Evolutionary conservation across 768 basidiomycete species (phyloP), one percentile per base, ranked within the genome.

Genomic region (Leccinum pellstonianum): DNA sequence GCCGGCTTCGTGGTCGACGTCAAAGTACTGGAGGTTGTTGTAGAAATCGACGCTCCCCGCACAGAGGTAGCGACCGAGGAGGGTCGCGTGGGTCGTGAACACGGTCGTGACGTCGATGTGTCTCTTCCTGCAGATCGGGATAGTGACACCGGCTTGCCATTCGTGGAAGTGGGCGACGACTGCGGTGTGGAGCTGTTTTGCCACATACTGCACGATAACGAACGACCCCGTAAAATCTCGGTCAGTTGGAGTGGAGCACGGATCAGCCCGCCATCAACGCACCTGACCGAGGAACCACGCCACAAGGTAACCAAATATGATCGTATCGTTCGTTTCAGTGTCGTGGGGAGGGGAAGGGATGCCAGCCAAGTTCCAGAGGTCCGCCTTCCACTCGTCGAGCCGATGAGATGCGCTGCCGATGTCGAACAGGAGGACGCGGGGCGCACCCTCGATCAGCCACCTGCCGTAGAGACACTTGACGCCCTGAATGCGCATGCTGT

Each of bases 221-320:
- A n/a, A n/a, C 41, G n/a, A 43, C 41, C 46, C 66, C 41, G 66
- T 14, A 48, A 15, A 14, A 48, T 33, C 47, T 43, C 52, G 59
- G 56, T 63, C 33, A 66, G 60, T 31, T 25, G 43, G 17, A 51
- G 15, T 7, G 6, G 6, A 33, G 54, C 56, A 65, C 63, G 25
- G 27, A 23, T 58, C 38, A 27, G 43, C 41, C 41, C 56, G 68
- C 12, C 58, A 62, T 57, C 56, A 35, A 76, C 88, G 63, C 60
- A 93, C 94, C 80, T 99, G 96, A 67, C 96, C 96, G n/a, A 99
- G 82, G 81, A 99, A 98, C 96, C 97, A 99, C 6, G 96, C 95
- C 55, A 96, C 91, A 63, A 99, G 86, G 75, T 99, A 99, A 14
- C 96, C 96, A 76, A 98, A 95, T 56, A 98, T 80, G 73, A 99